Conservation (phyloP, 1,284 basidiomycete species). For the Ustilago bromivora region DNA sequence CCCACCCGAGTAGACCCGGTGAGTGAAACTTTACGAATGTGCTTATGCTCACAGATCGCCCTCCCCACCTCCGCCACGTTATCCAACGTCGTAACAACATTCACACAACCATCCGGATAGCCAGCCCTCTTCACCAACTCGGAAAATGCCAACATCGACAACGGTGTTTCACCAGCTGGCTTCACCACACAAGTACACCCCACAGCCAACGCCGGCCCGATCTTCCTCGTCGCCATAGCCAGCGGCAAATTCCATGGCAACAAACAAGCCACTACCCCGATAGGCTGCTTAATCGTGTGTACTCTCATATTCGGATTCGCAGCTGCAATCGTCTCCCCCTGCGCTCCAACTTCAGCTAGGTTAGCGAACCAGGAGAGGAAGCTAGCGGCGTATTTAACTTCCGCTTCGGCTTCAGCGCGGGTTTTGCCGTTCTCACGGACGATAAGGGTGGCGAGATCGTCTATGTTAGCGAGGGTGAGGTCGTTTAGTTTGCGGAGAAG, state of each 20-base stretch:
- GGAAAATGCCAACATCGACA: conserved; percentile 36
- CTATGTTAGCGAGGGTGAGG: conserved; percentile 33
- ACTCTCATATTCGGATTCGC: conserved; percentile 33
- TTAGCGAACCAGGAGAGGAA: conserved; percentile 44
- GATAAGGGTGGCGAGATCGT: conserved; percentile 47
- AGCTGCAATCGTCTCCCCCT: conserved; percentile 35
- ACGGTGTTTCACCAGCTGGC: conserved; percentile 40
- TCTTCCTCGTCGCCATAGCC: conserved; percentile 46
- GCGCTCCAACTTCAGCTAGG: conserved; percentile 28
- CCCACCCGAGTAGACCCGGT: conserved; percentile 45
- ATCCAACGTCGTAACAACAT: conserved; percentile 41
- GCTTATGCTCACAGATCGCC: conserved; percentile 39
- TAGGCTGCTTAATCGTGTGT: conserved; percentile 42
- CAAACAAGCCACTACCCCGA: conserved; percentile 45
- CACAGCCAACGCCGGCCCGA: conserved; percentile 34
- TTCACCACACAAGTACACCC: conserved; percentile 47
- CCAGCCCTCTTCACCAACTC: conserved; percentile 40
- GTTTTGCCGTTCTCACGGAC: conserved; percentile 52
- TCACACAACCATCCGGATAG: conserved; percentile 35
- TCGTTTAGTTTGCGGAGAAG: conserved; percentile 47
- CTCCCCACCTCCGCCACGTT: conserved; percentile 38
- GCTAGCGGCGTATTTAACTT: conserved; percentile 41
- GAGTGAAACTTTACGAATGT: conserved; percentile 39
- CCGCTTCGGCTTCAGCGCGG: conserved; percentile 40
- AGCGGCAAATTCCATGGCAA: conserved; percentile 58